A percentile compares a stretch with the other conserved stretches of the same genome.
Conservation (phyloP, 116 monocot species). For the Cymodocea nodosa region DNA sequence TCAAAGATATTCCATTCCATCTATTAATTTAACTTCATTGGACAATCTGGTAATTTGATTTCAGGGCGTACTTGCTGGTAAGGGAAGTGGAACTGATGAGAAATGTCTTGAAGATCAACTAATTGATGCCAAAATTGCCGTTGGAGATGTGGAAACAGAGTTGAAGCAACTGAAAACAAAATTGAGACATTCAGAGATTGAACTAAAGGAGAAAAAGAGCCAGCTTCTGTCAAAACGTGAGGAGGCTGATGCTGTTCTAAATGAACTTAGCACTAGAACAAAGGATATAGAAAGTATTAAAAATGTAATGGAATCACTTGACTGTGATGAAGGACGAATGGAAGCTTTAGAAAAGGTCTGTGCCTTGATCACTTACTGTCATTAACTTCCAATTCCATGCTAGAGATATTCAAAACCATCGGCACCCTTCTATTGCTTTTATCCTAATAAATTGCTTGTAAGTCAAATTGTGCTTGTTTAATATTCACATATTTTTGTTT, state of each 20-base stretch:
- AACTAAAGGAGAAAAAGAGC: conserved; percentile 66
- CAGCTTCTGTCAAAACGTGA: conserved; percentile 56
- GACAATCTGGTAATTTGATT: not conserved
- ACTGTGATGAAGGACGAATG: conserved; percentile 72
- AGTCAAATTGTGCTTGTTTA: not conserved
- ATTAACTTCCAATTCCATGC: not conserved
- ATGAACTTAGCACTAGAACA: conserved; percentile 53
- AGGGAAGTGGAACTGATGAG: conserved; percentile 71
- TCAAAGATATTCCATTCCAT: conserved; percentile 23
- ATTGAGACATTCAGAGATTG: conserved; percentile 72
- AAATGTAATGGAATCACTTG: conserved; percentile 43
- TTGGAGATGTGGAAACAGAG: conserved; percentile 67
- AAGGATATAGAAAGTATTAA: conserved; percentile 61
- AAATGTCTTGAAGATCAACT: conserved; percentile 97
- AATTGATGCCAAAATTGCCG: conserved; percentile 81
- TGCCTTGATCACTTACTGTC: not conserved
- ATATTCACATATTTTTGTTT: not conserved
- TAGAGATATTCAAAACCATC: not conserved
- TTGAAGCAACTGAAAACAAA: conserved; percentile 63
- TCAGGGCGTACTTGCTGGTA: conserved; percentile 88
- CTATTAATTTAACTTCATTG: not conserved
- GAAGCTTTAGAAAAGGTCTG: conserved; percentile 78
- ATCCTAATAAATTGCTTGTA: not conserved
- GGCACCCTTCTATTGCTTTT: not conserved
- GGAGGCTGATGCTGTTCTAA: conserved; percentile 74